Evolutionary conservation across 345 rosid genomes (phyloP), one percentile per base, ranked within the genome.

Genomic region (Eucalyptus cladocalyx): DNA sequence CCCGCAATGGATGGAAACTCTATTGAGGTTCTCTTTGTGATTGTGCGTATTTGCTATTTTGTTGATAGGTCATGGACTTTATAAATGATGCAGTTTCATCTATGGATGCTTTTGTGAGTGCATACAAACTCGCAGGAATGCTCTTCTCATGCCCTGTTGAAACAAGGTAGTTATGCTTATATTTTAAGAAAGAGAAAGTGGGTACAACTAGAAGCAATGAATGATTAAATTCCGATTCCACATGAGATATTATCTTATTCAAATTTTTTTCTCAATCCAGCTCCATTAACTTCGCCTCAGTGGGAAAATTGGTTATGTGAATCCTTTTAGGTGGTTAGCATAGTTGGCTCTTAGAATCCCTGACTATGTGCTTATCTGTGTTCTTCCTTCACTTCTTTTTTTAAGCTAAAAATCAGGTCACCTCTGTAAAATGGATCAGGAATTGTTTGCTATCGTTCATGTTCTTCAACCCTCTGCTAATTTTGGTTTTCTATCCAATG

Each of bases 41-140:
- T 86, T 87, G 37, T 14, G 42, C 13, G 5, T n/a, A 17, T 43
- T 45, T 48, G 48, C 54, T 51, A 34, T 87, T 89, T 37, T 45
- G 11, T 85, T 87, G 30, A 69, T 91, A 98, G 99, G 99, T 98
- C 91, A 94, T 98, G 97, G 99, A 98, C 93, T 98, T 98, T 86
- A 95, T 98, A 90, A 98, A 98, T 93, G 99, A 98, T 93, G 97
- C 99, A 58, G 89, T 95, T 93, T 95, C 94, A 87, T 96, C 99
- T 88, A 93, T 98, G 96, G 98, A 97, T 91, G 94, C 98, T 88
- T 93, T 97, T 86, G 91, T 94, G 90, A 91, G 93, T 90, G 95
- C 95, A 21, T 96, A 95, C 93, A 93, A 90, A 86, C 95, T 95
- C 65, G 95, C 98, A 92, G 94, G 97, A 86, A 86, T 95, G 89